Conservation (phyloP, 169 alveolate genomes). For the Cryptosporidium felis region DNA sequence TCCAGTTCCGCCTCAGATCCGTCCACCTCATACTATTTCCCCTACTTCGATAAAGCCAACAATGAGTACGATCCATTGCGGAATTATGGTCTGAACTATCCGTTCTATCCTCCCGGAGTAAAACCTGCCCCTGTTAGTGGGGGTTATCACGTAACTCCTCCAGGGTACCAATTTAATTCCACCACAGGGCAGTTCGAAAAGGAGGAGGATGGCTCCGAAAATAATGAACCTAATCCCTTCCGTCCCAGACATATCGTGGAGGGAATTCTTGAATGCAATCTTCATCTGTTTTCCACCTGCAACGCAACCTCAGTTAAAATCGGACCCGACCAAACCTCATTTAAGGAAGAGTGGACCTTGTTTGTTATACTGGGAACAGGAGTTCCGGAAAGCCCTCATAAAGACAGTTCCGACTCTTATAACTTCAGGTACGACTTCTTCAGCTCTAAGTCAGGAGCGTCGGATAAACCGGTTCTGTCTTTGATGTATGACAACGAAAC, state of each 20-base stretch:
- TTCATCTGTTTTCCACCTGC: conserved; percentile 33
- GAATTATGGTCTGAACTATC: conserved; percentile 25
- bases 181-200: conserved; percentile 31
- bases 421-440: background rate
- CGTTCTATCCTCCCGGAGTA: conserved; percentile 28
- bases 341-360: conserved; percentile 26
- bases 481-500: background rate
- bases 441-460: background rate
- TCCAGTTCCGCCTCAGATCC: no score
- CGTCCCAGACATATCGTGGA: conserved; percentile 18
- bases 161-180: background rate
- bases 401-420: background rate
- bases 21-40: no score
- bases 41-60: background rate
- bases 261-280: conserved; percentile 22
- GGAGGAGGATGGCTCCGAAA: background rate
- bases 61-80: conserved; percentile 6
- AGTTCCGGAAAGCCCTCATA: conserved; percentile 3
- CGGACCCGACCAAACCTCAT: background rate
- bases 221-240: conserved; percentile 32
- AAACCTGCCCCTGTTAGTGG: conserved; percentile 22
- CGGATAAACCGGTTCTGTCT: conserved; percentile 3
- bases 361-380: conserved; percentile 44
- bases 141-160: background rate
- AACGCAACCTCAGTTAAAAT: conserved; percentile 49